Evolutionary conservation across 805 yeast species (phyloP), one percentile per base, ranked within the genome.

Genomic region (Diddensiella caesifluorescens): DNA sequence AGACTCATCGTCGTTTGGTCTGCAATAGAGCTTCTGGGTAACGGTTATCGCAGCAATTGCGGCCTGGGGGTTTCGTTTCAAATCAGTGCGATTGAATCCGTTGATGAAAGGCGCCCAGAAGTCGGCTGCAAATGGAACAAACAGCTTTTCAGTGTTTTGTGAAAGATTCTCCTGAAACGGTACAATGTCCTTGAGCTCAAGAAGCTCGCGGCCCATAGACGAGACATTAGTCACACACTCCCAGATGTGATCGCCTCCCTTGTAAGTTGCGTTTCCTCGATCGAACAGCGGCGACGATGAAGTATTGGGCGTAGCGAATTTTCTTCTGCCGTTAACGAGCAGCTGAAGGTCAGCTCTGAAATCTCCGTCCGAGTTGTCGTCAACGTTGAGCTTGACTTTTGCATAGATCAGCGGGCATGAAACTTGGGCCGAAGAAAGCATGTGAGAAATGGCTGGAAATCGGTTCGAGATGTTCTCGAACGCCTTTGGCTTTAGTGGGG

Each of bases 91-190:
- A 32, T 26, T 25, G 44, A 63, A 54, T 3, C 66, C 63, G 15
- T 49, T 46, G 25, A 63, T 41, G 47, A 63, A 63, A 21, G 65
- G 67, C 4, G 60, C 49, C 67, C 67, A 63, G 47, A 63, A 63
- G 40, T 63, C 68, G 18, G 59, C 48, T 13, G 65, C 56, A 47
- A 62, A 62, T 10, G 66, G 67, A 20, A 63, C 51, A 21, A 31
- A 50, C n/a, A 63, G 51, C 26, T 58, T 49, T 38, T 63, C 67
- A 27, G 48, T 46, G 26, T 55, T 48, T 25, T 49, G 53, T n/a
- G 38, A 40, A 10, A 46, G 33, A 40, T 48, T 41, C 36, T 44
- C 52, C 27, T 51, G 52, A 40, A 39, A 41, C 3, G 49, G 45
- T 22, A 57, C 54, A 19, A 50, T 42, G 38, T 59, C 59, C n/a